Evolutionary conservation across 371 early-diverging fungal genomes (phyloP), one percentile per base, ranked within the genome.

Genomic region (Apophysomyces ossiformis): DNA sequence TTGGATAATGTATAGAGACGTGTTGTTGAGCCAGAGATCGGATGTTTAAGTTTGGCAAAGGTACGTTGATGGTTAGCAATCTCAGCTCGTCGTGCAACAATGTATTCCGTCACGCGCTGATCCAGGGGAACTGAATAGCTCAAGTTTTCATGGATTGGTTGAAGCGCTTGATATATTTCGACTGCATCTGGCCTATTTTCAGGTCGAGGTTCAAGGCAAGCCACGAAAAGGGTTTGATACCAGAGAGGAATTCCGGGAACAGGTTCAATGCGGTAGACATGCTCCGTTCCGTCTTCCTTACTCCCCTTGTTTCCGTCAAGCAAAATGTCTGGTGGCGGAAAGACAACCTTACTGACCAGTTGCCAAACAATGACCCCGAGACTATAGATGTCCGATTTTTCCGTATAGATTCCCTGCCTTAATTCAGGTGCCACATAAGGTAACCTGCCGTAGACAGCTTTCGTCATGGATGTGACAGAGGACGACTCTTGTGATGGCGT

Each of bases 341-440:
- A 82, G 5, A 82, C 73, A 26, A 82, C 82, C 66, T 82, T 82
- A 64, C 78, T 76, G 32, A 82, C 78, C 36, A 82, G 69, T 57
- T 82, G 82, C 79, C 82, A 82, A 37, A 82, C 74, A 32, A 82
- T 82, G 9, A 82, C 64, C 0, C 82, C 82, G 13, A 82, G 58
- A 21, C 79, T 74, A 39, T 77, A 77, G 8, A 82, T 79, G 38
- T 82, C 82, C 9, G 79, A 82, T 60, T 82, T 82, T 54, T 82
- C 79, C 0, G 78, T 79, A 58, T 79, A 82, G 2, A 77, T 68
- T 1, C 79, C 82, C 21, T 74, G 75, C 37, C 79, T 71, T 11
- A 79, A 70, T 63, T 82, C 82, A 3, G 82, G 82, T 1, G 82
- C 82, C n/a, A 82, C 67, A 41, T 77, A 82, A n/a, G 79, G 82